A percentile compares a stretch with the other conserved stretches of the same genome.
These are phyloP conservation scores for Dothideomycetidae sp. DNA, from an alignment of 2,329 filamentous ascomycete genomes.

Conservation along the genomic window DNA sequence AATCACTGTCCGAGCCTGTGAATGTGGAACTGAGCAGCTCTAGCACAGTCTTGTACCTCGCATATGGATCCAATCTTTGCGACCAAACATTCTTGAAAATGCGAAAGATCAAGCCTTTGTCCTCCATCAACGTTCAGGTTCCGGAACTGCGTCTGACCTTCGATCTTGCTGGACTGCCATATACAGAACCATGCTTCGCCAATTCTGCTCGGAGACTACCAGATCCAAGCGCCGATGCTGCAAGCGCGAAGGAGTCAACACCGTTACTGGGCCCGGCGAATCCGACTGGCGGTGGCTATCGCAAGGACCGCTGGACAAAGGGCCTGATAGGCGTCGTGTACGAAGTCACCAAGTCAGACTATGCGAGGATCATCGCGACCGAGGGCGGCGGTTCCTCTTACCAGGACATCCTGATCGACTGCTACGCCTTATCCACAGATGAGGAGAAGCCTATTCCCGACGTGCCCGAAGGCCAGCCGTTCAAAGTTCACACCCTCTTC, in stretches of 20 bases:
- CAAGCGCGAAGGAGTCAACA: slow-evolving; percentile 23
- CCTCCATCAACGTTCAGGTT: slow-evolving; percentile 66
- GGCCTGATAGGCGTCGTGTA: slow-evolving; percentile 89
- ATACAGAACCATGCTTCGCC: slow-evolving; percentile 82
- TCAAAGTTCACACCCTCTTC: slow-evolving; percentile 76
- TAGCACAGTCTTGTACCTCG: slow-evolving; percentile 30
- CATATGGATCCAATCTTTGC: slow-evolving; percentile 83
- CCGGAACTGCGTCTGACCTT: slow-evolving; percentile 69
- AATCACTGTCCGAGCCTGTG: slow-evolving; percentile 4
- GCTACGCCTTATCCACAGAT: slow-evolving; percentile 48
- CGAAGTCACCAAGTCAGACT: slow-evolving; percentile 75
- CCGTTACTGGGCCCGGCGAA: slow-evolving; percentile 16
- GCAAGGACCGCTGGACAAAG: slow-evolving; percentile 56
- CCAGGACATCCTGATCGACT: slow-evolving; percentile 66
- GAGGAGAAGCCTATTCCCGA: slow-evolving; percentile 46
- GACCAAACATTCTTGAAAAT: slow-evolving; percentile 63
- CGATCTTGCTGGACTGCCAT: slow-evolving; percentile 72
- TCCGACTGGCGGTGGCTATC: slow-evolving; percentile 23
- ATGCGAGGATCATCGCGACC: slow-evolving; percentile 71
- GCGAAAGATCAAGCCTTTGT: slow-evolving; percentile 68
- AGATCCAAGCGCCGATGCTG: slow-evolving; percentile 16
- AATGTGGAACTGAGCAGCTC: slow-evolving; percentile 1
- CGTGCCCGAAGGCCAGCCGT: slow-evolving; percentile 47
- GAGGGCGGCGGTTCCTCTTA: slow-evolving; percentile 84
- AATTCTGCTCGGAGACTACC: slow-evolving; percentile 52